Evolutionary conservation across 345 rosid genomes (phyloP), one percentile per base, ranked within the genome.

Genomic region (Hirschfeldia incana): DNA sequence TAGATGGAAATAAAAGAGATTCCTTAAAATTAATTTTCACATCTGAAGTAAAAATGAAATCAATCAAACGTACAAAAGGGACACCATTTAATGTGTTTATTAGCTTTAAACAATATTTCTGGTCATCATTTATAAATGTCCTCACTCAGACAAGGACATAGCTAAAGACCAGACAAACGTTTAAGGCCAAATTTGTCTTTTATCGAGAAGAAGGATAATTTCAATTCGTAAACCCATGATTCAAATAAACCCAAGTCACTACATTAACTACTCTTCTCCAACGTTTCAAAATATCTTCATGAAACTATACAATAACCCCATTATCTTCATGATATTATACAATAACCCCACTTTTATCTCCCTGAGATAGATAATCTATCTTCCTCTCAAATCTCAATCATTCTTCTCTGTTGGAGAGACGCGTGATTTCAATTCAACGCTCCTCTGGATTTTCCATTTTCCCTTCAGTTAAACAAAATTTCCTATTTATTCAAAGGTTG

Each of bases 381-480:
- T n/a, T n/a, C n/a, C n/a, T n/a, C n/a, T n/a, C n/a, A n/a, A n/a
- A n/a, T n/a, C n/a, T n/a, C 17, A 67, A 42, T 59, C 13, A 8
- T 17, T 71, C 83, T 49, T 71, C 83, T 49, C 57, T 49, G 17
- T 49, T 49, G 37, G 76, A 63, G 36, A 69, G 79, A 75, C 72
- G 83, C 79, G 83, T 79, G 34, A 17, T 62, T 39, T 62, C 67
- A 62, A 70, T 75, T 80, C 83, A 75, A 65, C 80, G 83, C 83
- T 70, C 68, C 76, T 76, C 80, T 80, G 83, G 17, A 7, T 28
- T 65, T 55, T 55, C 34, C 34, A 34, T 68, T 36, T 2, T 61
- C 32, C n/a, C 64, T 36, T 53, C 76, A 70, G 76, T 75, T 74
- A 61, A 49, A 49, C 1, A 4, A 49, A 2, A 11, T 78, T 74